Conservation (phyloP, 768 basidiomycete genomes). For the Russula abietina region DNA sequence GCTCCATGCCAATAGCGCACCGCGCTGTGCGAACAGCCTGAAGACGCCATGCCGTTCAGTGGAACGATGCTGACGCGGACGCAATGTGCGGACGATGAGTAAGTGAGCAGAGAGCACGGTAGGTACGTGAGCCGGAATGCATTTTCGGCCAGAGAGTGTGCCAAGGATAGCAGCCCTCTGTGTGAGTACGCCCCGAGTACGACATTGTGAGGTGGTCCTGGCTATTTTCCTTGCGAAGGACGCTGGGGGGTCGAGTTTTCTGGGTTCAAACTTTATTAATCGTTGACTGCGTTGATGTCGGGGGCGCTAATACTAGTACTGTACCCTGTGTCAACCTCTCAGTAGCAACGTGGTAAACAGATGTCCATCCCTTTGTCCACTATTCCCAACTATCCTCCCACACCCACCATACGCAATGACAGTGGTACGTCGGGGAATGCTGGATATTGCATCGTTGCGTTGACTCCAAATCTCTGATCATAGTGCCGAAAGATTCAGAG, state of each 20-base stretch:
- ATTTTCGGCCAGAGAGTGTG: slow-evolving; percentile 65
- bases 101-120: slow-evolving; percentile 56
- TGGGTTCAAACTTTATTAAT: too few relatives aligned
- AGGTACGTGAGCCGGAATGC: slow-evolving; percentile 60
- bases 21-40: slow-evolving; percentile 56
- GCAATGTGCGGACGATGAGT: slow-evolving; percentile 43
- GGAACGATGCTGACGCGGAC: slow-evolving; percentile 50
- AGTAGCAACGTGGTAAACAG: not conserved
- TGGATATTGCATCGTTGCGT: not conserved
- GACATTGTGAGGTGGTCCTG: not conserved
- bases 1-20: slow-evolving; percentile 46
- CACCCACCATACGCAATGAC: not conserved
- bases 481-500: not conserved
- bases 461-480: too few relatives aligned
- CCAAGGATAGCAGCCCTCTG: slow-evolving; percentile 75
- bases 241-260: too few relatives aligned
- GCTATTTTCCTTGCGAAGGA: too few relatives aligned
- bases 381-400: not conserved
- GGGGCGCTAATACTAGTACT: too few relatives aligned
- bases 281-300: too few relatives aligned
- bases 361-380: not conserved
- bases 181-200: slow-evolving; percentile 76
- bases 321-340: not conserved
- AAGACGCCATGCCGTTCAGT: slow-evolving; percentile 63
- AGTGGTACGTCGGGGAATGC: not conserved